phyloP scores from a whole-genome alignment of 306 rosid species.

The Lathyrus aphaca region DNA sequence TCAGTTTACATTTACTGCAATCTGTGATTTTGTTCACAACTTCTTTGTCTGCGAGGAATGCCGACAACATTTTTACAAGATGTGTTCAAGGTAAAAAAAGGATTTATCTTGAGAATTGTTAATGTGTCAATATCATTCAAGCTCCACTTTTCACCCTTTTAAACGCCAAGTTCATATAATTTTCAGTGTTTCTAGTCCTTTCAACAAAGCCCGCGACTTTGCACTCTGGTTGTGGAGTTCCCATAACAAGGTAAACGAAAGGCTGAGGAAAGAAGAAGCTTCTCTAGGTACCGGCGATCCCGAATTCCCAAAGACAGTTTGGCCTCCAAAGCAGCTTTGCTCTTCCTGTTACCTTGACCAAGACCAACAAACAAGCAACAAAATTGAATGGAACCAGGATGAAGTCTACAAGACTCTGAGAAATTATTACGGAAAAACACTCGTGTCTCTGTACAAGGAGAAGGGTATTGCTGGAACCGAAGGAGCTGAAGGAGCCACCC shows the following conservation, averaged over 20 bases:
- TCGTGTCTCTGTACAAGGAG: constrained; percentile 64
- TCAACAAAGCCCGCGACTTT: constrained; percentile 76
- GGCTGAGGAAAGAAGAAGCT: constrained; percentile 82
- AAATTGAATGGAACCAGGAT: constrained; percentile 69
- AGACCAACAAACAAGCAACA: constrained; percentile 49
- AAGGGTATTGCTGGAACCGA: constrained; percentile 46
- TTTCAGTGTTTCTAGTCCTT: constrained; percentile 73
- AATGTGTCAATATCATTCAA: constrained; percentile 30
- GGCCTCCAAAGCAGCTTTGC: constrained; percentile 92
- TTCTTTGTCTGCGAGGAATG: constrained; percentile 99
- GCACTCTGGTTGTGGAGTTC: constrained; percentile 90
- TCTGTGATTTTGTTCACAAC: constrained; percentile 83
- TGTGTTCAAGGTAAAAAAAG: constrained; percentile 74
- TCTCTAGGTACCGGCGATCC: constrained; percentile 76
- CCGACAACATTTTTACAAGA: constrained; percentile 79
- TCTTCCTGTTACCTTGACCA: constrained; percentile 57
- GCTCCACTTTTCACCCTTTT: constrained; percentile 31
- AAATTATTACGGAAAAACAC: constrained; percentile 63
- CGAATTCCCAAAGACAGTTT: constrained; percentile 82
- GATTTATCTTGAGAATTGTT: not conserved
- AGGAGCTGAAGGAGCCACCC: constrained; percentile 31
- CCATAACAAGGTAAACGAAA: constrained; percentile 80
- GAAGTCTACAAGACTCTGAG: constrained; percentile 67
- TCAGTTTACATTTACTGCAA: constrained; percentile 73
- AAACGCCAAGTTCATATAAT: constrained; percentile 27